These are phyloP conservation scores for Pseudogymnoascus sp. DNA, from an alignment of 2,329 filamentous ascomycete species.

Conservation along the genomic window DNA sequence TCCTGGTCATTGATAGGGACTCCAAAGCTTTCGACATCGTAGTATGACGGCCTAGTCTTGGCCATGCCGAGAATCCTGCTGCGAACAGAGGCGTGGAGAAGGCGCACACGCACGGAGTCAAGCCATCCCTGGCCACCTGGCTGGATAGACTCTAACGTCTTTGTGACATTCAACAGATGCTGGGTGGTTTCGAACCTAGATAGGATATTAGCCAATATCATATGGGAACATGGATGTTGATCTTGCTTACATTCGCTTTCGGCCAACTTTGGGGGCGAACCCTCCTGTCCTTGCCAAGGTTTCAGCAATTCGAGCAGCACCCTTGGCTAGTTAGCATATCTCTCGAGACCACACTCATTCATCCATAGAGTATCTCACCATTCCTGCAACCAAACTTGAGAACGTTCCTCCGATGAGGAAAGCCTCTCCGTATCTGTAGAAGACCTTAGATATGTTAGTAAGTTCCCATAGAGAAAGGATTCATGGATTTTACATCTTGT, in stretches of 20 bases:
- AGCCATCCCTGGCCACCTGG: constrained; percentile 61
- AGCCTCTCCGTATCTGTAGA: constrained; percentile 68
- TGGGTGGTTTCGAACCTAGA: constrained; percentile 61
- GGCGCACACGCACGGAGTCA: constrained; percentile 59
- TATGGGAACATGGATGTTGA: constrained; percentile 14
- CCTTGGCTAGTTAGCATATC: constrained; percentile 47
- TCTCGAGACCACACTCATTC: not conserved
- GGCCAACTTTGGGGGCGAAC: constrained; percentile 61
- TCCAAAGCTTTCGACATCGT: constrained; percentile 50
- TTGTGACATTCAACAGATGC: constrained; percentile 65
- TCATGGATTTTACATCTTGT: constrained; percentile 44
- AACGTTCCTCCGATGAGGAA: constrained; percentile 42
- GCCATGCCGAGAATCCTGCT: constrained; percentile 56
- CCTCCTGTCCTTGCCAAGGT: constrained; percentile 68
- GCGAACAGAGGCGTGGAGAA: constrained; percentile 63
- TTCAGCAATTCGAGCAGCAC: constrained; percentile 65
- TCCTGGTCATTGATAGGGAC: constrained; percentile 72
- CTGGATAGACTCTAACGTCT: constrained; percentile 56
- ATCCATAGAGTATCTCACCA: not conserved
- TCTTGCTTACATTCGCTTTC: constrained; percentile 48
- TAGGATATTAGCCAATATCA: not conserved
- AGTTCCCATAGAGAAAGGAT: not conserved
- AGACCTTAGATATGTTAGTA: constrained; percentile 36
- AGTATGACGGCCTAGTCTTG: constrained; percentile 53
- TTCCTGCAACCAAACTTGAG: constrained; percentile 5